phyloP scores from a whole-genome alignment of 2,329 filamentous ascomycete genomes.

The Cladosporium halotolerans region DNA sequence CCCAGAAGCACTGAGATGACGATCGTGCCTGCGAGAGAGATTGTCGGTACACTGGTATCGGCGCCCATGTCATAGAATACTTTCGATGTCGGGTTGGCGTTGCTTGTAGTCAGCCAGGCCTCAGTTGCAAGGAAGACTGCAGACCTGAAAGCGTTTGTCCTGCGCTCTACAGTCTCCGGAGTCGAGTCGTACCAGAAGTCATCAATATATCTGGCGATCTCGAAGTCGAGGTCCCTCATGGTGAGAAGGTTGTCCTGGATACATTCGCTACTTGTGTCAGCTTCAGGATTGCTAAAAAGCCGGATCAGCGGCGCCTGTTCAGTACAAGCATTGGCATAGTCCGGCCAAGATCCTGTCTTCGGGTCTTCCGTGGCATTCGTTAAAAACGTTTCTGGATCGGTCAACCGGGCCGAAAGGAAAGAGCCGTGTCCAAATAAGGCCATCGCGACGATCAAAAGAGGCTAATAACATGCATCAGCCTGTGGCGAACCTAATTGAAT shows the following conservation, averaged over 20 bases:
- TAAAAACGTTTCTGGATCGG: not conserved
- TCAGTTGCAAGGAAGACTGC: conserved; percentile 14
- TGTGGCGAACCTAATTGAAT: not conserved
- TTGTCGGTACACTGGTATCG: not conserved
- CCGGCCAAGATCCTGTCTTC: not conserved
- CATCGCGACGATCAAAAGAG: not conserved
- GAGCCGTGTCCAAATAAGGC: conserved; percentile 8
- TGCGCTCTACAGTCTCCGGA: not conserved
- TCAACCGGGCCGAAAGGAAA: not conserved
- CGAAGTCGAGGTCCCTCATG: not conserved
- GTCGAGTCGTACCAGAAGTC: not conserved
- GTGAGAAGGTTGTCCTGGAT: not conserved
- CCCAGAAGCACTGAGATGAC: not conserved
- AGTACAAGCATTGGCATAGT: not conserved
- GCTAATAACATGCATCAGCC: conserved; percentile 6
- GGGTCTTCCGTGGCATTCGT: not conserved
- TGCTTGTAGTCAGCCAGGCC: not conserved
- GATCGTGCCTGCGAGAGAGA: not conserved
- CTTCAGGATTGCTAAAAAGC: not conserved
- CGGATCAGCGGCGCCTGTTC: not conserved
- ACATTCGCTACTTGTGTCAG: not conserved
- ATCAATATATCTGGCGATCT: not conserved
- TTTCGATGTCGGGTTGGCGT: not conserved
- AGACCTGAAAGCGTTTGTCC: conserved; percentile 14
- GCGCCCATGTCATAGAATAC: not conserved